Evolutionary conservation across 2,329 filamentous ascomycete genomes (phyloP), one percentile per base, ranked within the genome.

Genomic region (Ilyonectria robusta): DNA sequence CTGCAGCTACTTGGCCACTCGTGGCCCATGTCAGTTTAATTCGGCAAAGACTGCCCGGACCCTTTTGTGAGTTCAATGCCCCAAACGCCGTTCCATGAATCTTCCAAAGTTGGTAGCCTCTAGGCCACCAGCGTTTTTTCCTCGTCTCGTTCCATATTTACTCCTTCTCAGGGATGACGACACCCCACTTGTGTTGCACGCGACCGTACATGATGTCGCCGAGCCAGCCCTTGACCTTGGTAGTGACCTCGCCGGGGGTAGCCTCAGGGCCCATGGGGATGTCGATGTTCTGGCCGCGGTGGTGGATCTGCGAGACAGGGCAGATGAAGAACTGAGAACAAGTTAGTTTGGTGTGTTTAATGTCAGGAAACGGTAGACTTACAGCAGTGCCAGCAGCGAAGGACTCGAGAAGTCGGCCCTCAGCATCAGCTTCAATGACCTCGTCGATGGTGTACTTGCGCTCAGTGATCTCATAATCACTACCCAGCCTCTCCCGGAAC

Each of bases 381-480:
- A 93, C 91, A 63, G 95, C 95, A 69, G 95, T 98, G 19, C 95
- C 95, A 37, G 93, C 90, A 8, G 93, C 93, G 78, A 98, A 98
- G 1, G 93, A 88, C 83, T 98, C 95, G 10, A 97, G 79, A 48
- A 97, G 80, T 2, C 94, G 86, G 3, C 93, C 94, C 77, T 97
- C 93, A 48, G 87, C 82, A 29, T 89, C 84, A 1, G 94, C 94
- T 77, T 92, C 88, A 31, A 90, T 78, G 17, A 98, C 81, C 81
- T 97, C 94, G 33, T 87, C 83, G 78, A 98, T 97, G 23, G 90
- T 94, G 82, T 95, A 96, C 71, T 90, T 90, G 70, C 92, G 86
- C 89, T 97, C 95, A 0, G 95, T 91, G 44, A 97, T 86, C 72
- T 95, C 92, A 2, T 91, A 61, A 70, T 89, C 84, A 37, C 80